Conservation (phyloP, 2,329 filamentous ascomycete species). For the Colletotrichum orbiculare region DNA sequence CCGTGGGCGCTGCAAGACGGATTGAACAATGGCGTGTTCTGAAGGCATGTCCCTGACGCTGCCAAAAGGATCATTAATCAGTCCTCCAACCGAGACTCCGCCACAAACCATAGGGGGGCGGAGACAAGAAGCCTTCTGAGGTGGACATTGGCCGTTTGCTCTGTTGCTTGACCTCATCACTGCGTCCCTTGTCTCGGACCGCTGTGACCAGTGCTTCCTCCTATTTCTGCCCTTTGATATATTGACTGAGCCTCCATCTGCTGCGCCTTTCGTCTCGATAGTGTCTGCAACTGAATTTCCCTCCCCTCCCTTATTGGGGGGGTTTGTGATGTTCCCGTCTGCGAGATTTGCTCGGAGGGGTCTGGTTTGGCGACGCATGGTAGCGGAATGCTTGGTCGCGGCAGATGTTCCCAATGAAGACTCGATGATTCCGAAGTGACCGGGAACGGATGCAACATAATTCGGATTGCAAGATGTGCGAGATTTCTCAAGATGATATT, state of each 20-base stretch:
- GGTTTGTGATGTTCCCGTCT: too few relatives aligned
- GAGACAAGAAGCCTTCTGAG: background rate
- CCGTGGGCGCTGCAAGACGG: slow-evolving; percentile 2
- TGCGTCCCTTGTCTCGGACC: too few relatives aligned
- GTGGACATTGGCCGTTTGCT: background rate
- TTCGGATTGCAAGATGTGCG: slow-evolving; percentile 64
- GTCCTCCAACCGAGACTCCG: slow-evolving; percentile 8
- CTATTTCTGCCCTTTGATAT: background rate
- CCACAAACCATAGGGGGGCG: slow-evolving; percentile 1
- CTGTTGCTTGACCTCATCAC: too few relatives aligned
- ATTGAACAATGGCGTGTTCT: slow-evolving; percentile 20
- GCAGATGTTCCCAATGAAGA: too few relatives aligned
- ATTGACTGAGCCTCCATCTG: too few relatives aligned
- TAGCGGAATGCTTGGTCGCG: background rate
- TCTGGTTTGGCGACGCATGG: slow-evolving; percentile 12
- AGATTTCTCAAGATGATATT: slow-evolving; percentile 69
- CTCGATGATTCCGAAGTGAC: background rate
- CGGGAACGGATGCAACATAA: slow-evolving; percentile 46
- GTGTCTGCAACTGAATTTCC: too few relatives aligned
- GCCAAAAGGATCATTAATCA: slow-evolving; percentile 21
- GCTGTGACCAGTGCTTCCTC: too few relatives aligned
- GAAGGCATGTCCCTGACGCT: slow-evolving; percentile 29
- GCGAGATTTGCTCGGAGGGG: background rate
- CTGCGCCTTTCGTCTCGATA: too few relatives aligned
- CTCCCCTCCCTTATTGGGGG: too few relatives aligned